phyloP scores from a whole-genome alignment of 495 filamentous ascomycete genomes.

The Penicillium malachiteum region DNA sequence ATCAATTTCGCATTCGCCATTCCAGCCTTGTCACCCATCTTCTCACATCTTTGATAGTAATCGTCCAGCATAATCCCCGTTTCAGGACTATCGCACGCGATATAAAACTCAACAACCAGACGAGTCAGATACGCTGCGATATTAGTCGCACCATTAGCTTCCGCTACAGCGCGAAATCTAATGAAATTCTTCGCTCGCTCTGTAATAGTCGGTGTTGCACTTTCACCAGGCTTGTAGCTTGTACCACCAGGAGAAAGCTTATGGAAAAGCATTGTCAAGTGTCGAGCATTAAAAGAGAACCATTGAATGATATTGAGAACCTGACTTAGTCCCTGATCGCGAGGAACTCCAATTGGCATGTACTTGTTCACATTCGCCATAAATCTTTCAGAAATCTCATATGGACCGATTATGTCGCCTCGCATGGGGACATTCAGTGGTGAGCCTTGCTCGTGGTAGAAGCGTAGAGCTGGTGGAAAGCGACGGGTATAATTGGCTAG shows the following conservation, averaged over 20 bases:
- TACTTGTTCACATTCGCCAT: constrained; percentile 11
- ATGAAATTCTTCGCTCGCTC: background rate
- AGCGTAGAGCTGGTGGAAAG: constrained; percentile 18
- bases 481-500: constrained; percentile 24
- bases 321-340: constrained; percentile 10
- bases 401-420: constrained; percentile 12
- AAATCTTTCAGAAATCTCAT: constrained; percentile 9
- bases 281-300: background rate
- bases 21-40: constrained; percentile 15
- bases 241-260: constrained; percentile 5
- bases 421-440: constrained; percentile 12
- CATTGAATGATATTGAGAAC: constrained; percentile 1
- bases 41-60: constrained; percentile 12
- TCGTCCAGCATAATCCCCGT: constrained; percentile 7
- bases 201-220: background rate
- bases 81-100: constrained; percentile 13
- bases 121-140: constrained; percentile 13
- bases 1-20: constrained; percentile 25
- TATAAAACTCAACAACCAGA: constrained; percentile 19
- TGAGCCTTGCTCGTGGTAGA: constrained; percentile 22
- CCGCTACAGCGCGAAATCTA: constrained; percentile 13
- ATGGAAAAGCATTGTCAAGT: constrained; percentile 5
- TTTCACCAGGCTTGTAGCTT: background rate
- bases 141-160: constrained; percentile 6
- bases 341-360: background rate